A percentile compares a stretch with the other conserved stretches of the same genome.
These are phyloP conservation scores for Suhomyces faveliae DNA, from an alignment of 805 yeast species.

Conservation along the genomic window DNA sequence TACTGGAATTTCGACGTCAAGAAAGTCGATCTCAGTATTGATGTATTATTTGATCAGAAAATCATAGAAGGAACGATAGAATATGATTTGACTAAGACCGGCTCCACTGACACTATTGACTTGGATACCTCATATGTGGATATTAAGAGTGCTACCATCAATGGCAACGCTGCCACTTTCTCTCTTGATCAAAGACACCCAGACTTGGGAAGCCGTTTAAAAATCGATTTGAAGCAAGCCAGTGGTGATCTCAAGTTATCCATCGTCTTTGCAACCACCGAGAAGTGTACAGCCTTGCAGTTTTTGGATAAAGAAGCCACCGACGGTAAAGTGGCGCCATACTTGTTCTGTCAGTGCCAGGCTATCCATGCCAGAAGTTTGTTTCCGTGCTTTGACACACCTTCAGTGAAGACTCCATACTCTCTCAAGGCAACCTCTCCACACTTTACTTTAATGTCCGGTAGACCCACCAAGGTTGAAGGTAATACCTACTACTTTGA, in stretches of 20 bases:
- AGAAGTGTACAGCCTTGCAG: conserved; percentile 33
- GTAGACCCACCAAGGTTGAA: conserved; percentile 21
- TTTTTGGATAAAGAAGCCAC: conserved; percentile 25
- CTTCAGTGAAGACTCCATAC: conserved; percentile 31
- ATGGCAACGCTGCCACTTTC: conserved; percentile 15
- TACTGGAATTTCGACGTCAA: conserved; percentile 22
- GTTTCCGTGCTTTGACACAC: conserved; percentile 39
- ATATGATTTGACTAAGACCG: conserved; percentile 15
- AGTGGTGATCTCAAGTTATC: conserved; percentile 5
- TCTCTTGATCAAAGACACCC: conserved; percentile 12
- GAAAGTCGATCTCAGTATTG: conserved; percentile 20
- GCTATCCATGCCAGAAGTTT: conserved; percentile 36
- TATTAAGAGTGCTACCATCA: conserved; percentile 18
- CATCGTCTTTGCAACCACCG: conserved; percentile 27
- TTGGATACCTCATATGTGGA: conserved; percentile 30
- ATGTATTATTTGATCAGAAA: conserved; percentile 24
- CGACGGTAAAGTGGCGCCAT: conserved; percentile 32
- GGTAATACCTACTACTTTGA: conserved; percentile 22
- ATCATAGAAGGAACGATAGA: conserved; percentile 22
- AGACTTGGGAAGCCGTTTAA: conserved; percentile 28
- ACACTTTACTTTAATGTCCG: conserved; percentile 28
- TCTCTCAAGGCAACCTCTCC: conserved; percentile 26
- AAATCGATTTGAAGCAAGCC: conserved; percentile 12
- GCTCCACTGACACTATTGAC: conserved; percentile 9
- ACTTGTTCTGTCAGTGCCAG: conserved; percentile 37